Base-by-base conservation (phyloP, 1,284 basidiomycete species). In the Ustilago nuda region DNA sequence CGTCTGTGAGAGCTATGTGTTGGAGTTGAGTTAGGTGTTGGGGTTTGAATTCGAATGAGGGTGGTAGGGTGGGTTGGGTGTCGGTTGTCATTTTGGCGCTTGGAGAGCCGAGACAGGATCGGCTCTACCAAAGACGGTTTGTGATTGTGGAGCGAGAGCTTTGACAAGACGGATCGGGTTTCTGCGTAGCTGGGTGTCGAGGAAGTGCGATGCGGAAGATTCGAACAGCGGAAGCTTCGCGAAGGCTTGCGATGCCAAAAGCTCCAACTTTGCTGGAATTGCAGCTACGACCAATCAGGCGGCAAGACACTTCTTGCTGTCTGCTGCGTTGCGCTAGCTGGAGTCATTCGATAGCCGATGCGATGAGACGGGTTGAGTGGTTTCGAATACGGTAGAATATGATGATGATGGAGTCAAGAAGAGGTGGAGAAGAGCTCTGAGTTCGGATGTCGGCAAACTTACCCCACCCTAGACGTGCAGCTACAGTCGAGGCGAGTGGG, bases 1-100 rank as follows among this genome's bases (percentile, higher is more conserved):
- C 74, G 55, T 76, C 74, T 4, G 74, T 72, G 1, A 62, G 55
- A 17, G 69, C 69, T 12, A 76, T 76, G 51, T 66, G 69, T 19
- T 37, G 59, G 5, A 76, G 69, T 30, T 72, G 69, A 9, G 51
- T 53, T 9, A 53, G 53, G 48, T 72, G 52, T 1, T 55, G 35
- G 8, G 53, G 56, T 7, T 59, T 32, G 39, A 46, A 67, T 12
- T 57, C 23, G 55, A 61, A 65, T 2, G 60, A 36, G 8, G 62
- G 30, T 5, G 41, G 8, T 41, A 61, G 55, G 11, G 56, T 46
- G 51, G 66, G 43, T 12, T 60, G 51, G 1, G 48, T 58, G 4
- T 67, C 51, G 35, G 54, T 37, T 0, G 72, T 71, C 72, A 76
- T 75, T 4, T 8, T 56, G 50, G 56, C n/a, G 19, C 9, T 19